Base-by-base conservation (phyloP, 192 early-diverging fungal species). In the Polychytrium aggregatum region DNA sequence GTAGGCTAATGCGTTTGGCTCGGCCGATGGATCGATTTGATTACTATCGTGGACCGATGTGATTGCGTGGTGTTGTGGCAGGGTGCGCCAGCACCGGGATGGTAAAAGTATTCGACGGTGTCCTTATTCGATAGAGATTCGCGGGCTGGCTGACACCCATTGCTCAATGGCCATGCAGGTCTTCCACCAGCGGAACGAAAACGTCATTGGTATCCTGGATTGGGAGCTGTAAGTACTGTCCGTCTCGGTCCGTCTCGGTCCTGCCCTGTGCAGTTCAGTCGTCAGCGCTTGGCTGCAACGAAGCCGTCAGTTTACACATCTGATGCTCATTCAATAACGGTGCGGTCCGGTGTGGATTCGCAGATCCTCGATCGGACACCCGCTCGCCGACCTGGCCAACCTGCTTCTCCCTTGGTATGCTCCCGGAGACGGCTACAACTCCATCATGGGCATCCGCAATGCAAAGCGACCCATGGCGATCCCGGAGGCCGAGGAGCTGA, bases 331-430 rank as follows among this genome's bases (percentile, higher is more conserved):
- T n/a, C n/a, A n/a, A n/a, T n/a, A n/a, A n/a, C n/a, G n/a, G n/a
- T n/a, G n/a, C n/a, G n/a, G n/a, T n/a, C n/a, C n/a, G n/a, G n/a
- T n/a, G n/a, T n/a, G n/a, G n/a, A n/a, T n/a, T n/a, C 0, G 22
- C 46, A 62, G 50, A 26, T 87, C 85, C 14, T 93, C 93, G 5
- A 74, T 94, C 37, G 90, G 90, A 3, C 87, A 97, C 52, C 93
- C 91, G 29, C 78, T 85, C 33, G 79, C 87, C 0, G 94, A 97
- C 56, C 65, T 97, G 21, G 86, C 90, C 37, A 93, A 90, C 60
- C 48, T 90, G 46, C 61, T 93, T 39, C 74, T 85, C 62, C 81
- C 72, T 17, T 87, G 77, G 46, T 81, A 82, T 51, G 55, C 55
- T 0, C 52, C 67, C 11, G 7, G 25, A 8, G 36, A 20, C 7